These are phyloP conservation scores for Solanum medicagineum DNA, from an alignment of 257 asterid genomes.

Conservation along the genomic window DNA sequence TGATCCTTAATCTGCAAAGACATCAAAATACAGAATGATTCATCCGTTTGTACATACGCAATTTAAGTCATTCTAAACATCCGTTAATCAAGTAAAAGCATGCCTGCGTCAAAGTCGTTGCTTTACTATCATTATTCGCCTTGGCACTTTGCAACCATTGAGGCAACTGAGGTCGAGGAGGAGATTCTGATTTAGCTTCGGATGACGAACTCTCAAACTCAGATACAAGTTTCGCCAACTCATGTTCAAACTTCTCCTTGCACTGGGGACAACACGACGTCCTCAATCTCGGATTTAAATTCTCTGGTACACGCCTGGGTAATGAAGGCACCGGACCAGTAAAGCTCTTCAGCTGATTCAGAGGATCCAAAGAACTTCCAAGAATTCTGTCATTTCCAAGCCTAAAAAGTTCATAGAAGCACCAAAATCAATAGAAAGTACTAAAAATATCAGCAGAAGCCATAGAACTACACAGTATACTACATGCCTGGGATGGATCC, in stretches of 20 bases:
- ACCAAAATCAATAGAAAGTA: neutral
- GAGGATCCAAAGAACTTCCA: conserved; percentile 32
- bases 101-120: conserved; percentile 40
- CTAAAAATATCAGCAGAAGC: neutral
- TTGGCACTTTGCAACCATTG: conserved; percentile 79
- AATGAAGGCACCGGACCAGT: conserved; percentile 19
- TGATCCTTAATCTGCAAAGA: conserved; percentile 39
- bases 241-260: conserved; percentile 42
- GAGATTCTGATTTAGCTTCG: conserved; percentile 26
- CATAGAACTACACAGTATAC: neutral
- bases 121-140: conserved; percentile 22
- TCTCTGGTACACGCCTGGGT: conserved; percentile 24
- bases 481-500: too few relatives aligned
- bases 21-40: neutral
- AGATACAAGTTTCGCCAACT: conserved; percentile 39
- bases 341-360: conserved; percentile 29
- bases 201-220: conserved; percentile 45
- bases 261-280: conserved; percentile 48
- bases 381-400: conserved; percentile 41
- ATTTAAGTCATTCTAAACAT: neutral
- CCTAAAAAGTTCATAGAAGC: conserved; percentile 18
- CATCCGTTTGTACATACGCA: neutral
- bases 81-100: neutral
- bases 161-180: conserved; percentile 42
- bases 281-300: conserved; percentile 23